Conservation (phyloP, 768 basidiomycete species). For the Mycena maculata region DNA sequence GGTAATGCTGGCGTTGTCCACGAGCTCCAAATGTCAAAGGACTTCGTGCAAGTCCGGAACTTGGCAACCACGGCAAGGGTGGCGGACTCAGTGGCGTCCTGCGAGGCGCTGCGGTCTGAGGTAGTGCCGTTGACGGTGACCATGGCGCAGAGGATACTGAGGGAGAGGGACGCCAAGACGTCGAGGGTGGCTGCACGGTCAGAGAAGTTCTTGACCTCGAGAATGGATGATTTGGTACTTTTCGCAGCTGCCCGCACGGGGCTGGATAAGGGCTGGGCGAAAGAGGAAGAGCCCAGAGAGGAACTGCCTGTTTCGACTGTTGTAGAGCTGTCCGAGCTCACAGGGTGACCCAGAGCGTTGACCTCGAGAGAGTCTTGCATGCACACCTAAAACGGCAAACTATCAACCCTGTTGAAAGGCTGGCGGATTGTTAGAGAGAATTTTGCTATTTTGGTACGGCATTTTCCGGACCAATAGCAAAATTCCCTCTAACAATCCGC, state of each 20-base stretch:
- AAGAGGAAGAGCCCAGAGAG: background rate
- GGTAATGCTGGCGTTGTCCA: background rate
- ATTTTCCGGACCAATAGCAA: no score
- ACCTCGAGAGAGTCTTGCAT: background rate
- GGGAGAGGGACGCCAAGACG: slow-evolving; percentile 46
- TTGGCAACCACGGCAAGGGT: slow-evolving; percentile 18
- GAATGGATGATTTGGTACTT: background rate
- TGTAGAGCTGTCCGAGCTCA: background rate
- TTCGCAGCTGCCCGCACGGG: background rate
- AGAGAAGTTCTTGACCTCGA: background rate
- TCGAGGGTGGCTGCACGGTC: background rate
- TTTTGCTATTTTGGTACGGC: no score
- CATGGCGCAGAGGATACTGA: slow-evolving; percentile 10
- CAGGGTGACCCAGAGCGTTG: background rate
- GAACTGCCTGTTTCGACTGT: background rate
- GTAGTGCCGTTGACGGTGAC: slow-evolving; percentile 16
- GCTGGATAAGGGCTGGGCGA: background rate
- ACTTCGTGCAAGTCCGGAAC: slow-evolving; percentile 19
- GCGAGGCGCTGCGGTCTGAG: slow-evolving; percentile 21
- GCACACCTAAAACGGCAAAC: no score
- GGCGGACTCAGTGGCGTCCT: slow-evolving; percentile 23
- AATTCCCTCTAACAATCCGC: no score
- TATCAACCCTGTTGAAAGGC: no score
- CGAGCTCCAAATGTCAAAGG: slow-evolving; percentile 10
- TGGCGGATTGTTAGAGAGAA: no score